phyloP scores from a whole-genome alignment of 2,329 filamentous ascomycete genomes.

The Colletotrichum limetticola region DNA sequence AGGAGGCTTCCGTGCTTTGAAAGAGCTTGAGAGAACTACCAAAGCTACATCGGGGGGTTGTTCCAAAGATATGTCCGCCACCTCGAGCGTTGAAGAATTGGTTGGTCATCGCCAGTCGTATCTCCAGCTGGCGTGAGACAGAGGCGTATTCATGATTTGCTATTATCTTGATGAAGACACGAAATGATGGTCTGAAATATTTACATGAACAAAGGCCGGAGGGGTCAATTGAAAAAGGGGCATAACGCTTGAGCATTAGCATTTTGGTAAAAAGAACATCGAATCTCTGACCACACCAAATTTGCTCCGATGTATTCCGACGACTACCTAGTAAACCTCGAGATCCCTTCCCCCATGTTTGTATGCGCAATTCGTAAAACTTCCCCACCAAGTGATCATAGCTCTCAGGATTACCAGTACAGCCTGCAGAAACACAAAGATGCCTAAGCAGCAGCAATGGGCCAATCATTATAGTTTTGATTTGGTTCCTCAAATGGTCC shows the following conservation, averaged over 20 bases:
- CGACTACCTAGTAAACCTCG: background rate
- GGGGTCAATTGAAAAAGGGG: background rate
- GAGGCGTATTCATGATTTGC: background rate
- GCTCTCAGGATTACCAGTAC: background rate
- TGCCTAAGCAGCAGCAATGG: background rate
- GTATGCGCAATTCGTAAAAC: background rate
- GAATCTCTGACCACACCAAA: background rate
- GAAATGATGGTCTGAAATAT: background rate
- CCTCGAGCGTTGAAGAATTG: background rate
- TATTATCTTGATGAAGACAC: background rate
- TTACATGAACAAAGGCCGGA: background rate
- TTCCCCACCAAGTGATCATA: background rate
- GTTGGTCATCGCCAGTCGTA: background rate
- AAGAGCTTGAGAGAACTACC: background rate
- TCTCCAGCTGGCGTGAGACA: background rate
- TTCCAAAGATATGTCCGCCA: background rate
- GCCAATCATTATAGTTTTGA: slow-evolving; percentile 11
- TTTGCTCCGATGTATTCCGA: background rate
- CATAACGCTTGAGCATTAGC: background rate
- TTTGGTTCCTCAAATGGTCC: background rate
- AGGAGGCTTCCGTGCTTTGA: slow-evolving; percentile 50
- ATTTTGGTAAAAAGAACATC: background rate
- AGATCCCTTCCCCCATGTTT: background rate
- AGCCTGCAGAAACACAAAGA: background rate
- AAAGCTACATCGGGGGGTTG: background rate